Percentiles rank a stretch among this genome's conserved stretches.
Conservation (phyloP, 169 alveolate genomes). For the Cryptosporidium tyzzeri region DNA sequence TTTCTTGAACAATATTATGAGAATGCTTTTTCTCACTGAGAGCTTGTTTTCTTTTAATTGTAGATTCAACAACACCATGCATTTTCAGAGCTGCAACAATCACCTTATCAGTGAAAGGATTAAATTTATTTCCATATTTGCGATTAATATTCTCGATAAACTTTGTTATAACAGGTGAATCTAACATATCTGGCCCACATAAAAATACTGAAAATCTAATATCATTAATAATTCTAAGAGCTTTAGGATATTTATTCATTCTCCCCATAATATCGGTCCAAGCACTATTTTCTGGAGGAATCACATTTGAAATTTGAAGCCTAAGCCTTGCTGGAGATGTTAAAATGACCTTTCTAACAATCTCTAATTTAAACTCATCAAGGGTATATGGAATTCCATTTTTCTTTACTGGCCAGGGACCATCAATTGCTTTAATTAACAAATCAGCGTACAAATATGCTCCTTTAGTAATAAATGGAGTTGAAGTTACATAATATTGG, state of each 20-base stretch:
- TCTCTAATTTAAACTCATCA: slow-evolving; percentile 38
- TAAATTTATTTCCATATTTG: slow-evolving; percentile 33
- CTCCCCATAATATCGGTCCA: slow-evolving; percentile 27
- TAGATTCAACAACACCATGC: slow-evolving; percentile 22
- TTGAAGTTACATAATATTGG: slow-evolving; percentile 41
- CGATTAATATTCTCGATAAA: slow-evolving; percentile 32
- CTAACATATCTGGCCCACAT: slow-evolving; percentile 63
- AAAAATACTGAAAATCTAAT: slow-evolving; percentile 50
- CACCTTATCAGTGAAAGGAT: slow-evolving; percentile 39
- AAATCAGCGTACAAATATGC: slow-evolving; percentile 74
- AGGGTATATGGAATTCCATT: slow-evolving; percentile 33
- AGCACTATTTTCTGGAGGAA: background rate
- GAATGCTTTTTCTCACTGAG: background rate
- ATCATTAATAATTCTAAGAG: slow-evolving; percentile 48
- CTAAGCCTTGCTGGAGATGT: slow-evolving; percentile 61
- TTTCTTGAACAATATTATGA: background rate
- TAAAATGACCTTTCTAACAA: slow-evolving; percentile 57
- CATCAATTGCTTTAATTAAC: slow-evolving; percentile 42
- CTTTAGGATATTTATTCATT: slow-evolving; percentile 29
- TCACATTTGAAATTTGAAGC: background rate
- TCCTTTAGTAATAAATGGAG: slow-evolving; percentile 58
- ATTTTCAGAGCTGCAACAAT: slow-evolving; percentile 42
- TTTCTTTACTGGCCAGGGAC: slow-evolving; percentile 45
- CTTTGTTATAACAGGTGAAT: slow-evolving; percentile 19
- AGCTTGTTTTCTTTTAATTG: background rate